phyloP scores from a whole-genome alignment of 225 moss, liverwort and hornwort species.

The Physcomitrellopsis africana region DNA sequence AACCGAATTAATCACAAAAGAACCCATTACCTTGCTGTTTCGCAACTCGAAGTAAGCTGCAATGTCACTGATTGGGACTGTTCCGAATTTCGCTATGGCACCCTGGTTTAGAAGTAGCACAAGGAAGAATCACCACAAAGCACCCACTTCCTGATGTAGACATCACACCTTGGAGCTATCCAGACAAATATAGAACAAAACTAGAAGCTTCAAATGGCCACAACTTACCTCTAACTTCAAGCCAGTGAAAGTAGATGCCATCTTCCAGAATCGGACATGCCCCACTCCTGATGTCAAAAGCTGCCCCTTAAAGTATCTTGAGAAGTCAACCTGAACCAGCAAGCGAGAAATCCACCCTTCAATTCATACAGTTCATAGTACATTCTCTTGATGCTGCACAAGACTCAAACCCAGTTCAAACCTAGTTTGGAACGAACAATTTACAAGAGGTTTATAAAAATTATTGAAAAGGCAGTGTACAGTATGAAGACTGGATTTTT shows the following conservation, averaged over 20 bases:
- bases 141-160: background rate
- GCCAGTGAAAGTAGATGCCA: conserved; percentile 98
- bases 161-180: background rate
- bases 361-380: conserved; percentile 4
- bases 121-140: background rate
- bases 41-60: conserved; percentile 84
- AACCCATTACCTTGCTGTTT: conserved; percentile 81
- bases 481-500: background rate
- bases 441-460: background rate
- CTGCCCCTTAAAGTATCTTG: conserved; percentile 81
- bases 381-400: conserved; percentile 12
- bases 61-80: conserved; percentile 95
- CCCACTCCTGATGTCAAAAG: conserved; percentile 94
- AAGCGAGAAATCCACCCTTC: conserved; percentile 27
- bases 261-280: conserved; percentile 96
- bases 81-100: conserved; percentile 95
- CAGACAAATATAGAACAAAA: conserved; percentile 16
- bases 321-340: conserved; percentile 73
- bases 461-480: background rate
- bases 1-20: conserved; percentile 11
- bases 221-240: conserved; percentile 81
- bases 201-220: background rate
- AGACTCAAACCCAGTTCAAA: background rate
- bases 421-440: background rate
- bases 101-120: conserved; percentile 54